Evolutionary conservation across 306 rosid species (phyloP), one percentile per base, ranked within the genome.

Genomic region (Mimosa bimucronata): DNA sequence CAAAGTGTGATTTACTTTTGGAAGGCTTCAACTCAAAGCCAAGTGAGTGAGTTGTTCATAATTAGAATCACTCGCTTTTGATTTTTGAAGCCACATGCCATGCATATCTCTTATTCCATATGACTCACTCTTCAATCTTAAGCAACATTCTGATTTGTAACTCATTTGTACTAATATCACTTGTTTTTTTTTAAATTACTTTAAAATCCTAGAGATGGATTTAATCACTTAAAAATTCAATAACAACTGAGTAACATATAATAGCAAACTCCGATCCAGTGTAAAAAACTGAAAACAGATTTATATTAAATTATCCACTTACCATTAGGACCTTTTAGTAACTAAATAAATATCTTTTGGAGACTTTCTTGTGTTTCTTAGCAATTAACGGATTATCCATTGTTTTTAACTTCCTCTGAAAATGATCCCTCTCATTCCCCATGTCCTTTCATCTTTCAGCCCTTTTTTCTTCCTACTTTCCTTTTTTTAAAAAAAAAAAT

Each of bases 61-160:
- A 57, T 57, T 9, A 66, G 80, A 75, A 85, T 86, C 79, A 85
- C 84, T 19, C 65, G 48, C 30, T 66, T 75, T 74, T 45, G 50
- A 45, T 45, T 6, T 15, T 15, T 48, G 55, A 72, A 38, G 34
- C 84, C 62, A 45, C 82, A 77, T 80, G 88, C 72, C 66, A 78
- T 61, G 25, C 60, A 53, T n/a, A n/a, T 53, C 26, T 16, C 2
- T 4, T 7, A n/a, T 53, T 19, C 25, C 11, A 18, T 53, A 6
- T 48, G 7, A 16, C 55, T 48, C 55, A 38, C 44, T 68, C 62
- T 87, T 84, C n/a, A 25, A 1, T 30, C 30, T 31, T 28, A 83
- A 83, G 84, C 60, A 52, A 52, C 18, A 0, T 9, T 34, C 38
- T 6, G 5, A 34, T 34, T 34, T 34, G 5, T 2, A 34, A 34